phyloP scores from a whole-genome alignment of 2,329 filamentous ascomycete genomes.

The Cryphonectria radicalis region DNA sequence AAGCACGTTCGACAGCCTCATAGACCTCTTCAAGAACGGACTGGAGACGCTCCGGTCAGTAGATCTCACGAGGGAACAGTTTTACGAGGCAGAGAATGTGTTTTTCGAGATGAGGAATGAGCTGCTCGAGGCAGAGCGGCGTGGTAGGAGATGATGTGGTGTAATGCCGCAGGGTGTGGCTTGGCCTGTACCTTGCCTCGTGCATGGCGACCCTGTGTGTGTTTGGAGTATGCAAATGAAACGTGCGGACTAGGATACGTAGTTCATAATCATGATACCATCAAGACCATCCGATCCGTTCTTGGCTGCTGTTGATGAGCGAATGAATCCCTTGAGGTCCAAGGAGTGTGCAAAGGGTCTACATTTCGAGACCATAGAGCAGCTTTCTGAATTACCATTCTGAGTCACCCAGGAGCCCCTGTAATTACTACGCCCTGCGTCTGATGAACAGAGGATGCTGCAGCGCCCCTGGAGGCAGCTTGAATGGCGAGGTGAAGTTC shows the following conservation, averaged over 20 bases:
- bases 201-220: neutral
- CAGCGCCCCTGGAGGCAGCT: too few species aligned
- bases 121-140: slow-evolving; percentile 70
- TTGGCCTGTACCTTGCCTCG: neutral
- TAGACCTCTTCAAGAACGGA: slow-evolving; percentile 57
- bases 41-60: slow-evolving; percentile 63
- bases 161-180: neutral
- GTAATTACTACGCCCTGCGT: too few species aligned
- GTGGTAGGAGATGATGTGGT: slow-evolving; percentile 47
- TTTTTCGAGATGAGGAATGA: slow-evolving; percentile 79
- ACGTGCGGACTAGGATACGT: slow-evolving; percentile 1
- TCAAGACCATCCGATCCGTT: neutral
- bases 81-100: slow-evolving; percentile 75
- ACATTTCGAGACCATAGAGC: neutral
- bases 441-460: too few species aligned
- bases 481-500: too few species aligned
- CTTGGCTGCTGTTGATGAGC: neutral
- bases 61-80: slow-evolving; percentile 65
- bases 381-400: neutral
- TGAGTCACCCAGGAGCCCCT: too few species aligned
- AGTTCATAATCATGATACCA: slow-evolving; percentile 6
- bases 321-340: neutral
- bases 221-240: neutral
- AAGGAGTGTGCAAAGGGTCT: neutral
- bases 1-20: slow-evolving; percentile 52